Evolutionary conservation across 139 green algal species (phyloP).

Genomic region (Asterochloris sp.): DNA sequence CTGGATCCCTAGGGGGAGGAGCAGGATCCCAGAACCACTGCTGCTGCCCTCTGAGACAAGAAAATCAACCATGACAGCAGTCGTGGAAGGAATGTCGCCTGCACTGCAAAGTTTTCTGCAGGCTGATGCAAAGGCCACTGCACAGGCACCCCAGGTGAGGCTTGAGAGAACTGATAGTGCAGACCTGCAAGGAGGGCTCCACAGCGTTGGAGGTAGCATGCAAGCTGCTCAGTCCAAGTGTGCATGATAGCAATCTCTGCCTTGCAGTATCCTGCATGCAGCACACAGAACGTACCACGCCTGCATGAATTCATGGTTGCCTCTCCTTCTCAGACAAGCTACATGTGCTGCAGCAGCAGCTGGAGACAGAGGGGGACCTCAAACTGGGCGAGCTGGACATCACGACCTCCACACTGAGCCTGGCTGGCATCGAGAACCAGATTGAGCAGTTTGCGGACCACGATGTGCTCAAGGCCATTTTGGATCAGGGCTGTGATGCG

Average conservation of each 20-base stretch:
- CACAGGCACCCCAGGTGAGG: too few relatives aligned
- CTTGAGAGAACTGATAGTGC: too few relatives aligned
- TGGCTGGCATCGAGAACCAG: constrained; percentile 60
- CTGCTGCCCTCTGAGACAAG: too few relatives aligned
- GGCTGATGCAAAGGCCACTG: not conserved
- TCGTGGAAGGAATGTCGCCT: constrained; percentile 9
- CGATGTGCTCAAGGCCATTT: constrained; percentile 76
- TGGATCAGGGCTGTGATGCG: constrained; percentile 69
- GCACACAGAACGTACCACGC: too few relatives aligned
- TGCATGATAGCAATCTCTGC: too few relatives aligned
- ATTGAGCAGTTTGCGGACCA: constrained; percentile 73
- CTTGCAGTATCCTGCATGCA: too few relatives aligned
- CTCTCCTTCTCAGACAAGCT: too few relatives aligned
- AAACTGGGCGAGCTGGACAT: constrained; percentile 35
- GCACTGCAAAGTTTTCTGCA: constrained; percentile 14
- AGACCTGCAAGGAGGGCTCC: too few relatives aligned
- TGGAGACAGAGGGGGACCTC: constrained; percentile 10
- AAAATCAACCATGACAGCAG: not conserved
- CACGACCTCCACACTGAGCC: constrained; percentile 29
- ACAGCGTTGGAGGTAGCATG: too few relatives aligned
- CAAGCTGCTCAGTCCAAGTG: too few relatives aligned
- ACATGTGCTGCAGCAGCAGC: constrained; percentile 1
- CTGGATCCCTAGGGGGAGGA: too few relatives aligned
- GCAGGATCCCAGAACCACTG: too few relatives aligned
- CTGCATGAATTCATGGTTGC: not conserved